Evolutionary conservation across 306 rosid genomes (phyloP), one percentile per base, ranked within the genome.

Genomic region (Pterocarpus santalinus): DNA sequence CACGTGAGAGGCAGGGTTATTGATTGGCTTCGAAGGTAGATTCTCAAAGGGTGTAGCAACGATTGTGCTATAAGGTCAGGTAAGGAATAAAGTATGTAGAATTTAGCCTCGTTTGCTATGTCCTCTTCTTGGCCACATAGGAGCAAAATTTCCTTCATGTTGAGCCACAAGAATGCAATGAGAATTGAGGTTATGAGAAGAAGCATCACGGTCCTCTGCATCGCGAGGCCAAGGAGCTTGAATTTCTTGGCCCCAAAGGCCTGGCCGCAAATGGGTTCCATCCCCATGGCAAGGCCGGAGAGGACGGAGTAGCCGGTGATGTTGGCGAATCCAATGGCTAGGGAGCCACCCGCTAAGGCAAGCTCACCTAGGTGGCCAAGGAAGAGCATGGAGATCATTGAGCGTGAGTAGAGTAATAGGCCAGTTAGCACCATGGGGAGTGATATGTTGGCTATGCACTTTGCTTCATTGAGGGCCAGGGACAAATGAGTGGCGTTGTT

Each of bases 221-320:
- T 62, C 2, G 73, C 38, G 13, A 82, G 79, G 72, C 84, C 81
- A 1, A 86, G 28, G 3, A 82, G 86, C 22, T 78, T 73, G 84
- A 78, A 82, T 17, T 77, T 44, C 32, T 63, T 78, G 14, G 89
- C 89, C 0, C 88, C 88, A 15, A 82, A 82, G 38, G 89, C 86
- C 14, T 85, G 89, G 0, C 67, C 81, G 22, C 89, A 85, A 2
- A 85, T 62, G 47, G 89, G 86, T 16, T 86, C 89, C 86, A 86
- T 86, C 1, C 89, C 89, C 76, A 74, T 81, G 88, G 88, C 81
- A 1, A 85, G 88, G 52, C 88, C 88, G 2, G 88, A 81, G 84
- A 85, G 86, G 64, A 85, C 63, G 15, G 85, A 85, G 77, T 85
- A 77, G 3, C 80, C 88, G 0, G 88, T 81, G 69, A 85, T 81